Evolutionary conservation across 2,329 filamentous ascomycete species (phyloP).

Genomic region (Pseudohalonectria lignicola): DNA sequence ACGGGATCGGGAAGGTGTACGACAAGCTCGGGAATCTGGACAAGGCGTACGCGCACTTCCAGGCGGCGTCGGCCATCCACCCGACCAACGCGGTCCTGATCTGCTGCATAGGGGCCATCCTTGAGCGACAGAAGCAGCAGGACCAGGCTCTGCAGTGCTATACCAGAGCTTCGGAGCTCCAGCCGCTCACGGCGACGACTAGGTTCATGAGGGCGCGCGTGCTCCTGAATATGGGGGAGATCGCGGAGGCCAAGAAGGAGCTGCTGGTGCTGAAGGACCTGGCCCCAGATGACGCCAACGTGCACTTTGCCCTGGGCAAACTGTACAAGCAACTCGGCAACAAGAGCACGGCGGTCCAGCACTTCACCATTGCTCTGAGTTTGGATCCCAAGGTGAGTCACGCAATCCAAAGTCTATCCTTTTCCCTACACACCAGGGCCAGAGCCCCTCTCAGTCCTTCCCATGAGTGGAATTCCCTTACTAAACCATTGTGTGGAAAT

Average conservation of each 20-base stretch:
- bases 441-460: not conserved
- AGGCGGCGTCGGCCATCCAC: slow-evolving; percentile 79
- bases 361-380: slow-evolving; percentile 91
- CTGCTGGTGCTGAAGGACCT: slow-evolving; percentile 82
- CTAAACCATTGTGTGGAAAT: no score
- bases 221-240: slow-evolving; percentile 62
- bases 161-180: slow-evolving; percentile 68
- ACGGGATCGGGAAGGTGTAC: slow-evolving; percentile 73
- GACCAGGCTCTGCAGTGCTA: slow-evolving; percentile 73
- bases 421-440: not conserved
- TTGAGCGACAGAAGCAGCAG: slow-evolving; percentile 81
- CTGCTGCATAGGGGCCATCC: slow-evolving; percentile 80
- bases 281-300: slow-evolving; percentile 88
- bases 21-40: slow-evolving; percentile 86
- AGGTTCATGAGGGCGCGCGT: slow-evolving; percentile 89
- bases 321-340: slow-evolving; percentile 65
- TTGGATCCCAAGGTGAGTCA: slow-evolving; percentile 85
- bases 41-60: slow-evolving; percentile 84
- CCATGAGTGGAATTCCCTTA: not conserved
- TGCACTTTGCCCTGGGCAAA: slow-evolving; percentile 88
- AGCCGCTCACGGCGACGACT: slow-evolving; percentile 70
- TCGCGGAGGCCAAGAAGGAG: slow-evolving; percentile 67
- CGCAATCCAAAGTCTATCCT: not conserved
- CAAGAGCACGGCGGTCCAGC: slow-evolving; percentile 72
- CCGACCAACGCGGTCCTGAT: slow-evolving; percentile 87